Percentiles rank a stretch among this genome's conserved stretches.
These are phyloP conservation scores for Grammothele lineata DNA, from an alignment of 768 basidiomycete species.

Conservation along the genomic window DNA sequence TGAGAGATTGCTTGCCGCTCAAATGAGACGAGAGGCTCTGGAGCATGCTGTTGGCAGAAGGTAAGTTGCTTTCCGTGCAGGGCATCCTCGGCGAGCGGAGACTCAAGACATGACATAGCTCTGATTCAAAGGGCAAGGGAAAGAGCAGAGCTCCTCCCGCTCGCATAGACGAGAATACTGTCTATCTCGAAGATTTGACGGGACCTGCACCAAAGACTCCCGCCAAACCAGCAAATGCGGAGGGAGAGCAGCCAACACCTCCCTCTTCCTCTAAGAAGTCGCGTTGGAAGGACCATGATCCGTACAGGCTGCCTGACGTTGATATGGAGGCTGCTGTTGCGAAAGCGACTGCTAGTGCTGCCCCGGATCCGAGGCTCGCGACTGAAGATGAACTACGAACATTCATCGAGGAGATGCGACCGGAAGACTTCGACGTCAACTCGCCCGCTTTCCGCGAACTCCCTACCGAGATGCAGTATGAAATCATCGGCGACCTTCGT, in stretches of 20 bases:
- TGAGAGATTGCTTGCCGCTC: constrained; percentile 88
- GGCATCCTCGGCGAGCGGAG: too few relatives aligned
- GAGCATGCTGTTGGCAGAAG: constrained; percentile 46
- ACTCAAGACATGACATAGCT: too few relatives aligned
- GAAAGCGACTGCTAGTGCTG: constrained; percentile 53
- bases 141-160: constrained; percentile 44
- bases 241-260: constrained; percentile 30
- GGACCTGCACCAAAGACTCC: constrained; percentile 51
- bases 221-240: constrained; percentile 15
- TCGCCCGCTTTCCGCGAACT: constrained; percentile 88
- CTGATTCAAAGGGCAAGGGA: constrained; percentile 36
- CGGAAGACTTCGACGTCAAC: constrained; percentile 90
- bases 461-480: constrained; percentile 96
- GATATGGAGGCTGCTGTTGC: constrained; percentile 61
- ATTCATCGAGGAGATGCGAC: constrained; percentile 95
- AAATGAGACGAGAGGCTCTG: constrained; percentile 86
- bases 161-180: constrained; percentile 65
- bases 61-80: constrained; percentile 36
- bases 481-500: constrained; percentile 94
- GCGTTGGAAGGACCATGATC: constrained; percentile 77
- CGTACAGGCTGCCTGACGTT: constrained; percentile 87
- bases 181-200: constrained; percentile 88
- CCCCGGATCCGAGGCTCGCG: constrained; percentile 88
- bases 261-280: constrained; percentile 54
- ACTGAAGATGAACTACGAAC: constrained; percentile 91